Conservation (phyloP, 2,329 filamentous ascomycete species). For the Xylariaceae sp. region DNA sequence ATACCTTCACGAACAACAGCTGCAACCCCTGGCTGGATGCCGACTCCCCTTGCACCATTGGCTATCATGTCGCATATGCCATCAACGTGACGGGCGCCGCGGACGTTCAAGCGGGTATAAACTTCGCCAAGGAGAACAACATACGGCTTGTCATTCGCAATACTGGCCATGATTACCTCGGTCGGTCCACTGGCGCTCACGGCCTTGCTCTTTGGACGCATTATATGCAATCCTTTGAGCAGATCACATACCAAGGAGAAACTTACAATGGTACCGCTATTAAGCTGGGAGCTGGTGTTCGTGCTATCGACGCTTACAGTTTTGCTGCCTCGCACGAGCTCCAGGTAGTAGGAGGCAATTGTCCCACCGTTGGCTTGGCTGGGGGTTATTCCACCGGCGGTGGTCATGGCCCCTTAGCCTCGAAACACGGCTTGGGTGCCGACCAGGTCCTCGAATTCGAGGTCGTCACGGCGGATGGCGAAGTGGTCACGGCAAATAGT, state of each 20-base stretch:
- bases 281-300: background rate
- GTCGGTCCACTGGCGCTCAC: conserved; percentile 45
- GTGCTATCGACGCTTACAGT: background rate
- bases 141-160: conserved; percentile 43
- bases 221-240: conserved; percentile 35
- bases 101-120: conserved; percentile 23
- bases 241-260: background rate
- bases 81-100: conserved; percentile 22
- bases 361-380: background rate
- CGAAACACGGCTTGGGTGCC: conserved; percentile 51
- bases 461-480: conserved; percentile 1
- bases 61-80: conserved; percentile 33
- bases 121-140: conserved; percentile 37
- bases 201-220: conserved; percentile 53
- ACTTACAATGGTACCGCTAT: background rate
- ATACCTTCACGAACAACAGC: conserved; percentile 23
- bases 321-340: background rate
- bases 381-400: conserved; percentile 39
- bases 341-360: background rate
- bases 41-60: conserved; percentile 40
- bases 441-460: conserved; percentile 35
- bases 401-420: conserved; percentile 51
- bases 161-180: conserved; percentile 44
- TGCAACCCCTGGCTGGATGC: conserved; percentile 39
- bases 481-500: background rate